phyloP scores from a whole-genome alignment of 306 rosid genomes.

The Coriaria nepalensis region DNA sequence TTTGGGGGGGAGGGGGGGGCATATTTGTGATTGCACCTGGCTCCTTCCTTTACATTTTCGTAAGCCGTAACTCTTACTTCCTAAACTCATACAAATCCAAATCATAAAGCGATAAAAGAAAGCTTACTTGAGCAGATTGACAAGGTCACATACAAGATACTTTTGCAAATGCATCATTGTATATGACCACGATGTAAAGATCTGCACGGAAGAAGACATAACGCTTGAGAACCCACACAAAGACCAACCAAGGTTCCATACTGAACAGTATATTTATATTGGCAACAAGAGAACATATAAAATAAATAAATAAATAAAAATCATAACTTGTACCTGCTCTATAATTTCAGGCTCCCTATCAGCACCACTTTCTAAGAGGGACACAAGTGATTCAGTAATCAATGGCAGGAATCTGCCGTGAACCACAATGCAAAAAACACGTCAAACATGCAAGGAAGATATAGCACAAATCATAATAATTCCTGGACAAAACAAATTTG shows the following conservation, averaged over 20 bases:
- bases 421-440: conserved; percentile 13
- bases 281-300: neutral
- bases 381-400: conserved; percentile 48
- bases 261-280: too few species aligned
- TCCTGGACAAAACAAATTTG: conserved; percentile 12
- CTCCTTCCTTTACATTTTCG: too few species aligned
- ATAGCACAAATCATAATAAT: neutral
- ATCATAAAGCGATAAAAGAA: too few species aligned
- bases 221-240: conserved; percentile 6
- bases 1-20: too few species aligned
- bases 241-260: too few species aligned
- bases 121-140: conserved; percentile 61
- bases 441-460: neutral
- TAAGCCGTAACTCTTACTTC: too few species aligned
- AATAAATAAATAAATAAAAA: conserved; percentile 4
- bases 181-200: conserved; percentile 67
- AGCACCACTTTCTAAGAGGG: conserved; percentile 70
- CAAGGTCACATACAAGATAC: conserved; percentile 43
- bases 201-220: conserved; percentile 35
- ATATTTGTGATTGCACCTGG: too few species aligned
- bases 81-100: neutral
- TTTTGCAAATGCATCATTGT: conserved; percentile 77
- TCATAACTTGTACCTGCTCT: conserved; percentile 49
- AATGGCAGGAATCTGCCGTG: conserved; percentile 47
- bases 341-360: conserved; percentile 83